Base-by-base conservation (phyloP, 805 yeast genomes). In the Saturnispora besseyi region DNA sequence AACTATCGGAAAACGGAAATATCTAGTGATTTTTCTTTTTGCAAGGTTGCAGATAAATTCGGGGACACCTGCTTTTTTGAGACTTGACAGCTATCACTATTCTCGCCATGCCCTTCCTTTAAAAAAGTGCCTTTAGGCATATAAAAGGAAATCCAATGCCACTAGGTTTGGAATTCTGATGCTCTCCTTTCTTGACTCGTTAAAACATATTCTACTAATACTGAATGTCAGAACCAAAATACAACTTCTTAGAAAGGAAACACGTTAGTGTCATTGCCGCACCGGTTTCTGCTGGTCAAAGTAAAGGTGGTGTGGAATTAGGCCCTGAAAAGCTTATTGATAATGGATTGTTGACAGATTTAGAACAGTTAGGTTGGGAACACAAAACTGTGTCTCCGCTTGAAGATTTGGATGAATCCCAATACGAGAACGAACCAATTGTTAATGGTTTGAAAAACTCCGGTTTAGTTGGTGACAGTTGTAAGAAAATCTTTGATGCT, bases 241-340 rank as follows among this genome's bases (percentile, higher is more conserved):
- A 73, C 72, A 78, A 79, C 53, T 80, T 71, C 62, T 76, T 76
- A 60, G 73, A 77, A 45, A 62, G 71, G 45, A 79, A 73, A 59
- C 71, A 77, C 47, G 77, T 81, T 34, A 76, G 88, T n/a, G 71
- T 91, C 48, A 78, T 93, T 53, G 73, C 82, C 18, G 97, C 96
- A 0, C 98, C 98, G 47, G 93, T 91, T 68, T 79, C 89, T 34
- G 98, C 97, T 24, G 99, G 99, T 53, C 99, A 91, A 67, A 90
- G 88, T 38, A 87, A 87, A 62, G 77, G 81, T 24, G 99, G 99
- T 55, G 97, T 91, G 37, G 99, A 91, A 62, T 76, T 79, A 46
- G 99, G 97, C 33, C 98, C 99, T n/a, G 77, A 81, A 52, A 84
- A 79, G 65, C 71, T 91, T 56, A 65, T 89, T 44, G 76, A 83